Percentiles rank a stretch among this genome's conserved stretches.
Evolutionary conservation across 2,329 filamentous ascomycete genomes (phyloP).

Genomic region (Phyllosticta citriasiana): DNA sequence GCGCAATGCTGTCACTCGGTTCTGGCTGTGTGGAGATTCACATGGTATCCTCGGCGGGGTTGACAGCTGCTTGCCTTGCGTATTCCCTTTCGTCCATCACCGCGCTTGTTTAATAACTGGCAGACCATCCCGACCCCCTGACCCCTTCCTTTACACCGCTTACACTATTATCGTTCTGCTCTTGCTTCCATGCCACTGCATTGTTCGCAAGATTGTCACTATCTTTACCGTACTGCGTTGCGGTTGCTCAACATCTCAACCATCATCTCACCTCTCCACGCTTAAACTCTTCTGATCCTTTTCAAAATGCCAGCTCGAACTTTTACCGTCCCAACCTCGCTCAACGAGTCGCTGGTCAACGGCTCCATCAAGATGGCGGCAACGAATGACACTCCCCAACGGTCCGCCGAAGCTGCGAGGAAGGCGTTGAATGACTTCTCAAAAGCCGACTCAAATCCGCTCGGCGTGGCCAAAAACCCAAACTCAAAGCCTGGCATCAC

Average conservation of each 20-base stretch:
- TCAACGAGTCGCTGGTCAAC: conserved; percentile 56
- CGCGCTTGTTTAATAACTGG: background rate
- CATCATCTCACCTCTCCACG: conserved; percentile 65
- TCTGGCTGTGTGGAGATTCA: conserved; percentile 21
- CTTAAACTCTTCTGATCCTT: conserved; percentile 43
- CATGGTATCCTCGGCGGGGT: conserved; percentile 18
- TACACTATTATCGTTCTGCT: background rate
- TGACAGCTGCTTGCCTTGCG: background rate
- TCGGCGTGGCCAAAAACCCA: conserved; percentile 41
- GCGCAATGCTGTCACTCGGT: background rate
- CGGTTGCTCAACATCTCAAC: conserved; percentile 77
- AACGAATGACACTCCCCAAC: conserved; percentile 24
- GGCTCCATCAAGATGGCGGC: conserved; percentile 25
- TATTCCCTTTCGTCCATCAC: conserved; percentile 8
- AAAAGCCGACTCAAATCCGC: conserved; percentile 36
- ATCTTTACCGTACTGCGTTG: conserved; percentile 84
- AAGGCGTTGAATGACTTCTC: conserved; percentile 40
- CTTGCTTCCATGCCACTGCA: conserved; percentile 63
- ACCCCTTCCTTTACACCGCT: background rate
- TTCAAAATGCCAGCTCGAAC: conserved; percentile 55
- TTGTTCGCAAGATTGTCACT: conserved; percentile 79
- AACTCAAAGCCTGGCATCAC: conserved; percentile 64
- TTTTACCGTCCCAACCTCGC: conserved; percentile 61
- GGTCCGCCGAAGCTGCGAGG: conserved; percentile 44
- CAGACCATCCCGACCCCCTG: conserved; percentile 1